Evolutionary conservation across 2,329 filamentous ascomycete species (phyloP).

Genomic region (Lecanicillium sp.): DNA sequence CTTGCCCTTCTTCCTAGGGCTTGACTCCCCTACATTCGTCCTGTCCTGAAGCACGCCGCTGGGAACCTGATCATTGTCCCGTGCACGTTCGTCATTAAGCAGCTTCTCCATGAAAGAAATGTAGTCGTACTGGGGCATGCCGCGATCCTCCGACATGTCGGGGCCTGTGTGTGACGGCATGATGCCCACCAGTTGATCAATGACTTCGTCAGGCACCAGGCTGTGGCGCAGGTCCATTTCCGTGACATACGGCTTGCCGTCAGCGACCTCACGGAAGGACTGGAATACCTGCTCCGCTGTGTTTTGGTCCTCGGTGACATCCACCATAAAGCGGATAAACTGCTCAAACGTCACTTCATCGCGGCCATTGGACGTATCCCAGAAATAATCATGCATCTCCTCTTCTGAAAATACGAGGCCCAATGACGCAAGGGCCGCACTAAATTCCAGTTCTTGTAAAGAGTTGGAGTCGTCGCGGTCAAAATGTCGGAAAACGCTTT

Average conservation of each 20-base stretch:
- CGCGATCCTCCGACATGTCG: constrained; percentile 77
- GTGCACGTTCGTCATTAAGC: constrained; percentile 38
- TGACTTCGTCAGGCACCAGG: constrained; percentile 92
- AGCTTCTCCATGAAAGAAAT: constrained; percentile 93
- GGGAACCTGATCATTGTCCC: constrained; percentile 18
- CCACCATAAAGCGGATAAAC: constrained; percentile 99
- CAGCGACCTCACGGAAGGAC: constrained; percentile 92
- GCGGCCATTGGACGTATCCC: constrained; percentile 71
- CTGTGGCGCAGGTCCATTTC: constrained; percentile 94
- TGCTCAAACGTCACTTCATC: constrained; percentile 92
- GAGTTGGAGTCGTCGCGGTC: constrained; percentile 89
- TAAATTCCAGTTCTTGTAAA: constrained; percentile 89
- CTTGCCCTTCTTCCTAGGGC: constrained; percentile 24
- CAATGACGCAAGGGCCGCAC: constrained; percentile 86
- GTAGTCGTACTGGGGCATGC: constrained; percentile 88
- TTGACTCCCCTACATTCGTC: constrained; percentile 22
- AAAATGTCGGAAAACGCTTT: constrained; percentile 96
- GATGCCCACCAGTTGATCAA: constrained; percentile 80
- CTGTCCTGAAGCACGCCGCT: constrained; percentile 25
- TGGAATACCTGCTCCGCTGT: constrained; percentile 98
- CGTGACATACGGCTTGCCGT: constrained; percentile 97
- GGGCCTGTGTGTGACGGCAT: constrained; percentile 82
- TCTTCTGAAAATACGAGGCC: constrained; percentile 94
- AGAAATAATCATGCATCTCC: constrained; percentile 95
- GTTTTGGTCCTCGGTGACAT: constrained; percentile 97